Conservation (phyloP, 441 rosid genomes). For the Isatis lusitanica region DNA sequence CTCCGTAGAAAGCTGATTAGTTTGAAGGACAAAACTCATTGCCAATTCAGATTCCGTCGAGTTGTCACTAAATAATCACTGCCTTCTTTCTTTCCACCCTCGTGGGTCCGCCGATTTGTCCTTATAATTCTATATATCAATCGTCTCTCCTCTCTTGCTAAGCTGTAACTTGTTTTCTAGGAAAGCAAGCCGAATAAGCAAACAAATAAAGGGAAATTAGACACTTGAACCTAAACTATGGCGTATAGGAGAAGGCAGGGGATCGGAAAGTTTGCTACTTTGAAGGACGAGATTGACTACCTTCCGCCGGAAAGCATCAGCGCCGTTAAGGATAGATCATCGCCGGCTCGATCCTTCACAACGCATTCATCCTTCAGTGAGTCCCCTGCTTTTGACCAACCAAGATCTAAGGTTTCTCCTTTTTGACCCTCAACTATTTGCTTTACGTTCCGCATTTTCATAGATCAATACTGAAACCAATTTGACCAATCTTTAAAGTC, state of each 20-base stretch:
- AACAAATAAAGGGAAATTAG: not conserved
- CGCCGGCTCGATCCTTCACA: conserved; percentile 55
- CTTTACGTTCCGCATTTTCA: not conserved
- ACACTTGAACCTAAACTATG: conserved; percentile 40
- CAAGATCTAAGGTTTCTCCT: conserved; percentile 60
- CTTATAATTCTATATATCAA: not conserved
- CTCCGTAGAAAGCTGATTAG: not conserved
- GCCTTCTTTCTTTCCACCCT: conserved; percentile 2
- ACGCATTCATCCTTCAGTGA: conserved; percentile 45
- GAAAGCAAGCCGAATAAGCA: not conserved
- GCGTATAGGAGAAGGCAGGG: conserved; percentile 92
- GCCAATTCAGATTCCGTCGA: conserved; percentile 2
- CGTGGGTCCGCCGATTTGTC: conserved; percentile 17
- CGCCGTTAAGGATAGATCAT: conserved; percentile 42
- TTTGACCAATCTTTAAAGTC: not conserved
- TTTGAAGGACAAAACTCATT: not conserved
- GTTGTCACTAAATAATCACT: conserved; percentile 16
- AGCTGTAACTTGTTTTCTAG: not conserved
- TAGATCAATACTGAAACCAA: not conserved
- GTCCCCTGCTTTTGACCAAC: conserved; percentile 47
- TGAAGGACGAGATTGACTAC: conserved; percentile 59
- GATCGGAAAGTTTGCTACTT: conserved; percentile 65
- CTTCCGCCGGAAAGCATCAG: conserved; percentile 36
- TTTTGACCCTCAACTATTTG: not conserved
- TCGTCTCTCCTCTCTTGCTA: conserved; percentile 2